Percentiles rank a stretch among this genome's conserved stretches.
Evolutionary conservation across 345 rosid genomes (phyloP).

Genomic region (Syzygium oleosum): DNA sequence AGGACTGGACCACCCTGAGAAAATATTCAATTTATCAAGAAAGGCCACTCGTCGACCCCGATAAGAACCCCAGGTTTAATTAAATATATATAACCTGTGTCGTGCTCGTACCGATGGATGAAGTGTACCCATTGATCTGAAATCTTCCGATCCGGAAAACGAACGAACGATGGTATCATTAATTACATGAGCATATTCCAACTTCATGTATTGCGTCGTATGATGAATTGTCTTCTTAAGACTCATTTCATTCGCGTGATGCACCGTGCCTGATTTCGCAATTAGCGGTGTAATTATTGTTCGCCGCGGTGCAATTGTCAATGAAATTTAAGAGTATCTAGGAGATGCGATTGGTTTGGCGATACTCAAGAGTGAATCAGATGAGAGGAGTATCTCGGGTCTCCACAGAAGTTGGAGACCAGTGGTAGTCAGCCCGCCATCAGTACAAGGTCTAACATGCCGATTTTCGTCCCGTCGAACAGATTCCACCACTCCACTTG

Average conservation of each 20-base stretch:
- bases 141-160: not conserved
- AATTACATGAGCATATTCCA: not conserved
- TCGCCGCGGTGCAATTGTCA: not conserved
- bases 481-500: not conserved
- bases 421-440: not conserved
- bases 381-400: not conserved
- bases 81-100: not conserved
- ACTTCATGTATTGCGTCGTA: not conserved
- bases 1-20: not conserved
- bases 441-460: not conserved
- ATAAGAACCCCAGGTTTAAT: not conserved
- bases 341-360: not conserved
- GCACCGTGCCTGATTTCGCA: not conserved
- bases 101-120: not conserved
- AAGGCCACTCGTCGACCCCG: not conserved
- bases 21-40: not conserved
- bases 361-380: not conserved
- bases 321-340: not conserved
- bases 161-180: not conserved
- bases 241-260: not conserved
- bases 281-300: not conserved
- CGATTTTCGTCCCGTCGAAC: not conserved
- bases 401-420: not conserved
- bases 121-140: not conserved
- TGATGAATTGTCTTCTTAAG: not conserved